Evolutionary conservation across 768 basidiomycete species (phyloP).

Genomic region (Termitomyces sp.): DNA sequence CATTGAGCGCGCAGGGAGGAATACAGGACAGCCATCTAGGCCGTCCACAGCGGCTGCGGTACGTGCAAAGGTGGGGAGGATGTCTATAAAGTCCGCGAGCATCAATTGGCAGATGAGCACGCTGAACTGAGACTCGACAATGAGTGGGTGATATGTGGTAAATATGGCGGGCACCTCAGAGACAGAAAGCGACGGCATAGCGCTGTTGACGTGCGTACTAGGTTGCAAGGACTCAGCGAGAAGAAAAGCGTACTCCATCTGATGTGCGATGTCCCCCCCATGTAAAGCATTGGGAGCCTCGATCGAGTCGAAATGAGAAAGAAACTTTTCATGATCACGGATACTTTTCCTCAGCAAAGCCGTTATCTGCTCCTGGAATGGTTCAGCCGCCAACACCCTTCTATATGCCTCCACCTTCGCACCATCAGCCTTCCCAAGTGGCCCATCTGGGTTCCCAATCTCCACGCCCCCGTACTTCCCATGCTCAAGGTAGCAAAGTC

Average conservation of each 20-base stretch:
- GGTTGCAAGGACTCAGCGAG: conserved; percentile 66
- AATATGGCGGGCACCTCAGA: conserved; percentile 55
- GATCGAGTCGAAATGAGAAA: conserved; percentile 76
- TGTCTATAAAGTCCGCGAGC: conserved; percentile 64
- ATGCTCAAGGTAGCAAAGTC: conserved; percentile 70
- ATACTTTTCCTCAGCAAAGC: conserved; percentile 66
- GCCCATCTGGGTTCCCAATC: conserved; percentile 76
- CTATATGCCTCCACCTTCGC: conserved; percentile 64
- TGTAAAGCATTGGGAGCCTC: conserved; percentile 35
- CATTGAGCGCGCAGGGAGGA: conserved; percentile 83
- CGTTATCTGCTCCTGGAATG: conserved; percentile 56
- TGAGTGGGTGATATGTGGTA: conserved; percentile 87
- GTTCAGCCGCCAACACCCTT: conserved; percentile 44
- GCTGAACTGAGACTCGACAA: conserved; percentile 84
- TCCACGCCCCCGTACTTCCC: conserved; percentile 83
- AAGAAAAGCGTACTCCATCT: conserved; percentile 62
- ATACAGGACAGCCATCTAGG: conserved; percentile 85
- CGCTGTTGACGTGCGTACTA: conserved; percentile 35
- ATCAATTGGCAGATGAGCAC: conserved; percentile 71
- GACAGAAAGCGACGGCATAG: conserved; percentile 22
- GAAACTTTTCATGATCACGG: conserved; percentile 81
- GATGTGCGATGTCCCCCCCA: conserved; percentile 42
- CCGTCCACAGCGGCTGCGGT: conserved; percentile 71
- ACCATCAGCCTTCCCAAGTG: conserved; percentile 54
- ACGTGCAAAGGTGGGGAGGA: conserved; percentile 61